These are phyloP conservation scores for Chlorella sorokiniana DNA, from an alignment of 139 green algal genomes.

Conservation along the genomic window DNA sequence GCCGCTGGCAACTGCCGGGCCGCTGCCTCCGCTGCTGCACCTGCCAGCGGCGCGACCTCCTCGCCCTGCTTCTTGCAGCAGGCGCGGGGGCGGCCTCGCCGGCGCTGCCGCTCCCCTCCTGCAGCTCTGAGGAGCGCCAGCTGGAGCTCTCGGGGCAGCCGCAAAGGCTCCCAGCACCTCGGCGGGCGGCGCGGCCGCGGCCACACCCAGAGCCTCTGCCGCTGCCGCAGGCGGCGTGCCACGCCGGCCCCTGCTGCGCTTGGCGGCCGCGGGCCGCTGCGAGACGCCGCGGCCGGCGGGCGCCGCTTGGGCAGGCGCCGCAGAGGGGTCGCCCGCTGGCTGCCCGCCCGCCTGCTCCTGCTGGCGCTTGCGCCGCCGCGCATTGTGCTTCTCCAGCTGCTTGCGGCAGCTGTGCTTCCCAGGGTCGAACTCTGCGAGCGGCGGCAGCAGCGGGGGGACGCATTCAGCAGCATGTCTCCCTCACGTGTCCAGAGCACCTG, in stretches of 20 bases:
- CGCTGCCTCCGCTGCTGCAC: neutral
- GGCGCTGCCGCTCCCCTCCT: neutral
- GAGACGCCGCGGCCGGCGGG: neutral
- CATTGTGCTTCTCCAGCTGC: conserved; percentile 52
- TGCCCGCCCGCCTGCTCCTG: neutral
- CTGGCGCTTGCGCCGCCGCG: conserved; percentile 33
- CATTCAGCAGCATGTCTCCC: too few species aligned
- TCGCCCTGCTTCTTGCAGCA: neutral
- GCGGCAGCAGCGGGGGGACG: neutral
- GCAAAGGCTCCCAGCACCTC: neutral
- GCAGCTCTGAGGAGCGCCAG: neutral
- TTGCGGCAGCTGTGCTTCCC: conserved; percentile 44
- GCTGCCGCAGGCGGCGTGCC: neutral
- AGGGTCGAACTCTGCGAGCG: conserved; percentile 37
- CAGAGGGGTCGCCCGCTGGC: too few species aligned
- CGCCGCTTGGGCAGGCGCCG: neutral
- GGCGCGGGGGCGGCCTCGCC: neutral
- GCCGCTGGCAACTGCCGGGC: neutral
- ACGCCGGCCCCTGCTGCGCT: conserved; percentile 1
- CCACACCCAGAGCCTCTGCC: neutral
- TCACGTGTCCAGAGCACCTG: too few species aligned
- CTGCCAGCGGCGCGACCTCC: neutral
- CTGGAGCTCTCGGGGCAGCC: neutral
- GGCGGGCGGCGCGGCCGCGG: neutral
- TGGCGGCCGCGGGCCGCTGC: conserved; percentile 7